A percentile compares a stretch with the other conserved stretches of the same genome.
Evolutionary conservation across 2,329 filamentous ascomycete species (phyloP).

Genomic region (Hymenoscyphus linearis): DNA sequence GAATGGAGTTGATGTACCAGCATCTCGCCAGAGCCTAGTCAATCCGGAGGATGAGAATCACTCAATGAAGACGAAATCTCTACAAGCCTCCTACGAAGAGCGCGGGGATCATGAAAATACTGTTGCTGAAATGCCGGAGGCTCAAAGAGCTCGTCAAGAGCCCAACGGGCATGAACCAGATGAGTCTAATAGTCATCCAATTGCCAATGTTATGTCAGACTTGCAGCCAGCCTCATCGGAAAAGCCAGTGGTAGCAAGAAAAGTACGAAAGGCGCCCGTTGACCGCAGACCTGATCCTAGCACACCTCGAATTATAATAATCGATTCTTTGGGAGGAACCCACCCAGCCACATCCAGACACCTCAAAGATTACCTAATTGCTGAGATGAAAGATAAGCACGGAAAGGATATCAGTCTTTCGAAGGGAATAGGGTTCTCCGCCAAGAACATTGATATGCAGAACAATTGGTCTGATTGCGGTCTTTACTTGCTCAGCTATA

Average conservation of each 20-base stretch:
- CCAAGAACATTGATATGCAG: constrained; percentile 72
- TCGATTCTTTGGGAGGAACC: constrained; percentile 72
- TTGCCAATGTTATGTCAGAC: constrained; percentile 12
- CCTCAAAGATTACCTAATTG: constrained; percentile 70
- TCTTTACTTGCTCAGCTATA: constrained; percentile 77
- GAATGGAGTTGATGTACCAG: not conserved
- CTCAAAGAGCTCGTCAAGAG: constrained; percentile 11
- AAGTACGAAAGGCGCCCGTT: constrained; percentile 28
- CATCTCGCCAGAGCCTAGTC: not conserved
- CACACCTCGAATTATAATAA: constrained; percentile 70
- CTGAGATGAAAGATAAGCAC: constrained; percentile 64
- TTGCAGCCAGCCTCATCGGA: constrained; percentile 25
- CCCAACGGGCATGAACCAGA: not conserved
- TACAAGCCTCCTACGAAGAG: not conserved
- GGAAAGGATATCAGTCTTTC: constrained; percentile 29
- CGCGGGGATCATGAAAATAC: not conserved
- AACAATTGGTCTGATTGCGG: constrained; percentile 86
- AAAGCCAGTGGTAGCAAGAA: constrained; percentile 23
- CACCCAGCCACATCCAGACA: constrained; percentile 61
- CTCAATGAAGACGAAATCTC: not conserved
- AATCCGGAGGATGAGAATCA: constrained; percentile 4
- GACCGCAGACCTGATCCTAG: constrained; percentile 42
- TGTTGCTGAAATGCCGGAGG: not conserved
- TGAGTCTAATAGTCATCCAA: not conserved
- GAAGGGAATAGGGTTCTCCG: constrained; percentile 53